Conservation (phyloP, 441 rosid species). For the Eruca vesicaria region DNA sequence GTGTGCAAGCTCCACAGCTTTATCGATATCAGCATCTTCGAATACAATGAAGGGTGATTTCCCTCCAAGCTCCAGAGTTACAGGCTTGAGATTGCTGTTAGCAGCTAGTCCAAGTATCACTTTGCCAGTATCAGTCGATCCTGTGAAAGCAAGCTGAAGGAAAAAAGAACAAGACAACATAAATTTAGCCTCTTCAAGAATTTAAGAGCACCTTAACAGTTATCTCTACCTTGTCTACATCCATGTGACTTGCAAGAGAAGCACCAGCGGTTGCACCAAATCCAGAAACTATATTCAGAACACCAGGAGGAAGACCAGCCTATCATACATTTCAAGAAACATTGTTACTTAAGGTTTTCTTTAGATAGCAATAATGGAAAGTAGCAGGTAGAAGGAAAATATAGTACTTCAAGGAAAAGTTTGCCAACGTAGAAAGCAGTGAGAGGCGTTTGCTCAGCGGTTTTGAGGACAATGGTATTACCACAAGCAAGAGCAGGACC, state of each 20-base stretch:
- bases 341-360: background rate
- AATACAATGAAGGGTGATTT: constrained; percentile 83
- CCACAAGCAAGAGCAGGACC: constrained; percentile 67
- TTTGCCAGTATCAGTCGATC: constrained; percentile 73
- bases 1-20: constrained; percentile 79
- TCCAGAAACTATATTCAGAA: constrained; percentile 84
- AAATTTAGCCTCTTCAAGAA: background rate
- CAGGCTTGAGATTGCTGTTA: constrained; percentile 82
- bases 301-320: constrained; percentile 98
- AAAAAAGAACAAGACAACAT: background rate
- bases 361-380: background rate
- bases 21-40: constrained; percentile 71
- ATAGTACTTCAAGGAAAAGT: constrained; percentile 53
- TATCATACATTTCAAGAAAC: constrained; percentile 27
- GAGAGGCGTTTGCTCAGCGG: constrained; percentile 63
- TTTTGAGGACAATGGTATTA: constrained; percentile 56
- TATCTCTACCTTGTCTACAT: constrained; percentile 85
- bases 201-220: background rate
- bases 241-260: constrained; percentile 88
- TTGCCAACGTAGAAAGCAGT: constrained; percentile 52
- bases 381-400: background rate
- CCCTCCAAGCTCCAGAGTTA: constrained; percentile 85
- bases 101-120: constrained; percentile 66
- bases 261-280: constrained; percentile 92
- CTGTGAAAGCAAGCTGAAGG: constrained; percentile 74